Percentiles rank a stretch among this genome's conserved stretches.
These are phyloP conservation scores for Hypericum perforatum DNA, from an alignment of 345 rosid species.

Conservation along the genomic window DNA sequence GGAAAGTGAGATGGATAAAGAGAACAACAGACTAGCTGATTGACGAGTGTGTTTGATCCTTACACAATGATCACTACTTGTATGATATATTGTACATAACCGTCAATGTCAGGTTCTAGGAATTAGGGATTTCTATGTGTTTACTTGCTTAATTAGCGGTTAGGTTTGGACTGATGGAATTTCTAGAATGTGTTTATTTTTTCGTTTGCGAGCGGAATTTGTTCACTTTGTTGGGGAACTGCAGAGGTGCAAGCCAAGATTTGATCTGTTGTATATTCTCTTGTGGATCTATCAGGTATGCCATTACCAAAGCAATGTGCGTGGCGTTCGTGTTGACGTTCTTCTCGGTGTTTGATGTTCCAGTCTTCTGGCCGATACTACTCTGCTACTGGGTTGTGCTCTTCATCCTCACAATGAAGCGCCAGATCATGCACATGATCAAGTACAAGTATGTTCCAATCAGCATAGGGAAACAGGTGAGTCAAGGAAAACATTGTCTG, in stretches of 20 bases:
- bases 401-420: slow-evolving; percentile 66
- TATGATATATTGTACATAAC: no score
- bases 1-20: no score
- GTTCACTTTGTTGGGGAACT: not conserved
- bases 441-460: slow-evolving; percentile 73
- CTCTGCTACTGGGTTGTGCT: slow-evolving; percentile 74
- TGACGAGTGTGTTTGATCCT: no score
- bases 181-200: not conserved
- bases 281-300: slow-evolving; percentile 44
- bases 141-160: no score
- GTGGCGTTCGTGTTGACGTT: slow-evolving; percentile 74
- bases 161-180: no score
- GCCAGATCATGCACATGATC: slow-evolving; percentile 77
- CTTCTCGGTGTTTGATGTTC: slow-evolving; percentile 71
- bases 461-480: slow-evolving; percentile 69
- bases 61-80: no score
- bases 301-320: slow-evolving; percentile 64
- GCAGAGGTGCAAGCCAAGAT: not conserved
- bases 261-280: slow-evolving; percentile 5
- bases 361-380: slow-evolving; percentile 82
- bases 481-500: not conserved
- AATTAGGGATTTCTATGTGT: no score
- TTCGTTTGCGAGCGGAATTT: not conserved
- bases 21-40: no score
- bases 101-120: no score